phyloP scores from a whole-genome alignment of 2,329 filamentous ascomycete species.

The Sarocladium oryzae region DNA sequence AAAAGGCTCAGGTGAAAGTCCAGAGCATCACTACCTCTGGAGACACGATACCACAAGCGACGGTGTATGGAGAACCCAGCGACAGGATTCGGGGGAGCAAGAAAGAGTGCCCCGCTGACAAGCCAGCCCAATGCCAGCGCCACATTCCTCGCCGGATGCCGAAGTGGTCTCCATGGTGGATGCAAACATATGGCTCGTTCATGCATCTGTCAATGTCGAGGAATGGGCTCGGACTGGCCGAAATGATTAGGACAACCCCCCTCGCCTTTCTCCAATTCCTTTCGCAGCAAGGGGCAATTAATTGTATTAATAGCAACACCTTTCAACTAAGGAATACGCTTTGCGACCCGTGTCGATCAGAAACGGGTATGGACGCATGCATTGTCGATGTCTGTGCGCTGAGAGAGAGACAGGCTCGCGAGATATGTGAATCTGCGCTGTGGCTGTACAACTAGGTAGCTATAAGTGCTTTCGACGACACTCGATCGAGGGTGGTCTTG shows the following conservation, averaged over 20 bases:
- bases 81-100: background rate
- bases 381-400: too few species aligned
- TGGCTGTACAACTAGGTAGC: too few species aligned
- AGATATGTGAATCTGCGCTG: too few species aligned
- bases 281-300: background rate
- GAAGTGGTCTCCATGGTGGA: background rate
- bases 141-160: slow-evolving; percentile 7
- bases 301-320: too few species aligned
- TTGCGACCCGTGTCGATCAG: too few species aligned
- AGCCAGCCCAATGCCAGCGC: background rate
- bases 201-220: background rate
- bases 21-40: background rate
- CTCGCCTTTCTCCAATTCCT: too few species aligned
- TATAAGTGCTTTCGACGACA: background rate
- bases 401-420: too few species aligned
- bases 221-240: background rate
- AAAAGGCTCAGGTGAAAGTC: background rate
- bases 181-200: background rate
- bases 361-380: too few species aligned
- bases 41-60: slow-evolving; percentile 3
- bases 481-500: background rate
- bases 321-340: too few species aligned
- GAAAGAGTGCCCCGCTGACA: background rate
- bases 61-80: too few species aligned
- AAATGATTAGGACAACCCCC: background rate